Percentiles rank a stretch among this genome's conserved stretches.
Evolutionary conservation across 805 yeast genomes (phyloP).

Genomic region (Yamadazyma tumulicola): DNA sequence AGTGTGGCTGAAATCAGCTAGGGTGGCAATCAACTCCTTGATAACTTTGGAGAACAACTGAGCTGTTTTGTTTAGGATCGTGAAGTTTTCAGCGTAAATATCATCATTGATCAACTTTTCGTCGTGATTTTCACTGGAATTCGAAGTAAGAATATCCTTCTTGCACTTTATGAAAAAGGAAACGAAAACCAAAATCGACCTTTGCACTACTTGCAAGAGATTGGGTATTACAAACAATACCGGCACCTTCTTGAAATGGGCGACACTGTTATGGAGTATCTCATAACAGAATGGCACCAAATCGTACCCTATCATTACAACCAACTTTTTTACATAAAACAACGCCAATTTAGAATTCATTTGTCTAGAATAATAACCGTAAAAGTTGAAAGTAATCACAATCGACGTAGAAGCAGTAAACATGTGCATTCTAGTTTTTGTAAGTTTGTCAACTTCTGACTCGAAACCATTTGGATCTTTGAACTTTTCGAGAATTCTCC

Average conservation of each 20-base stretch:
- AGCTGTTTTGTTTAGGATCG: neutral
- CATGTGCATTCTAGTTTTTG: neutral
- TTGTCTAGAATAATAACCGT: conserved; percentile 34
- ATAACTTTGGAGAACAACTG: conserved; percentile 1
- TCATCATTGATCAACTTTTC: neutral
- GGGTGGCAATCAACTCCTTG: neutral
- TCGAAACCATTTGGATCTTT: neutral
- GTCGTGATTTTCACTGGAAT: neutral
- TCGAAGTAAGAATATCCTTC: neutral
- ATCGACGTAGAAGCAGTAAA: conserved; percentile 3
- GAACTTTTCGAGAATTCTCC: neutral
- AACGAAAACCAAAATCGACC: conserved; percentile 21
- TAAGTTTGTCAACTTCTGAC: conserved; percentile 2
- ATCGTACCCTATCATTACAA: conserved; percentile 25
- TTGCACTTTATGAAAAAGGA: conserved; percentile 17
- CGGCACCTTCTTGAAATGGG: conserved; percentile 32
- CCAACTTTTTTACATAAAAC: conserved; percentile 29
- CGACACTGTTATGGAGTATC: conserved; percentile 24
- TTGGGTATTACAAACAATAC: conserved; percentile 40
- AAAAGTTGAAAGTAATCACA: conserved; percentile 29
- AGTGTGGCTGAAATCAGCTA: conserved; percentile 41
- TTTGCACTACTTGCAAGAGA: conserved; percentile 22
- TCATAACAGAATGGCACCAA: conserved; percentile 29
- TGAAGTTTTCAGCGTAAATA: neutral
- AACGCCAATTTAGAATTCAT: conserved; percentile 24